phyloP scores from a whole-genome alignment of 768 basidiomycete species.

The Hortiboletus campestris region DNA sequence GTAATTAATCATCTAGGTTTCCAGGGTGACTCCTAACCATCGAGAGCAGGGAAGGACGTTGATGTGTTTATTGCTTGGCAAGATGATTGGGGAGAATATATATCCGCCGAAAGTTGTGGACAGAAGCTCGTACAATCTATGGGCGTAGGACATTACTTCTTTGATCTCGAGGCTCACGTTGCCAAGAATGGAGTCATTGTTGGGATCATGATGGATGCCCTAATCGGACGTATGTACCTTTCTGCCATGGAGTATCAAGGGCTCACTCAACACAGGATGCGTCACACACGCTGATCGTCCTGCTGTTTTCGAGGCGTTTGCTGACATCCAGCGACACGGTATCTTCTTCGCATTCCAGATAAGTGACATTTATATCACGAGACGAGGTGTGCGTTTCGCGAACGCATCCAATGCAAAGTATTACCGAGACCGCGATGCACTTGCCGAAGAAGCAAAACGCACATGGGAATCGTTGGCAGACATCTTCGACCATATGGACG shows the following conservation, averaged over 20 bases:
- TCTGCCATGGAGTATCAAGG: background rate
- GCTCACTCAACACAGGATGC: constrained; percentile 19
- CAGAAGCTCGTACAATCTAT: constrained; percentile 31
- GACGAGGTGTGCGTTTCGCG: constrained; percentile 28
- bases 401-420: constrained; percentile 15
- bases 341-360: constrained; percentile 17
- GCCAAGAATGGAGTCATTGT: constrained; percentile 29
- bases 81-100: constrained; percentile 22
- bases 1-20: constrained; percentile 1
- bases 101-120: constrained; percentile 28
- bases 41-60: constrained; percentile 22
- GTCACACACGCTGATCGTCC: constrained; percentile 25
- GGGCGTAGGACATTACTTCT: constrained; percentile 29
- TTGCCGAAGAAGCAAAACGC: constrained; percentile 18
- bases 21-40: background rate
- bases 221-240: constrained; percentile 25
- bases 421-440: constrained; percentile 24
- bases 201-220: constrained; percentile 32
- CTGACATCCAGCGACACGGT: constrained; percentile 32
- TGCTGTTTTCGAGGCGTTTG: constrained; percentile 30
- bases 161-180: constrained; percentile 29
- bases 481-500: constrained; percentile 20
- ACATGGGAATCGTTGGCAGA: constrained; percentile 19
- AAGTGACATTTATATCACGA: constrained; percentile 31
- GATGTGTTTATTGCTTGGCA: constrained; percentile 29